A percentile compares a stretch with the other conserved stretches of the same genome.
These are phyloP conservation scores for Penicillium sp. DNA, from an alignment of 2,329 filamentous ascomycete genomes.

Conservation along the genomic window DNA sequence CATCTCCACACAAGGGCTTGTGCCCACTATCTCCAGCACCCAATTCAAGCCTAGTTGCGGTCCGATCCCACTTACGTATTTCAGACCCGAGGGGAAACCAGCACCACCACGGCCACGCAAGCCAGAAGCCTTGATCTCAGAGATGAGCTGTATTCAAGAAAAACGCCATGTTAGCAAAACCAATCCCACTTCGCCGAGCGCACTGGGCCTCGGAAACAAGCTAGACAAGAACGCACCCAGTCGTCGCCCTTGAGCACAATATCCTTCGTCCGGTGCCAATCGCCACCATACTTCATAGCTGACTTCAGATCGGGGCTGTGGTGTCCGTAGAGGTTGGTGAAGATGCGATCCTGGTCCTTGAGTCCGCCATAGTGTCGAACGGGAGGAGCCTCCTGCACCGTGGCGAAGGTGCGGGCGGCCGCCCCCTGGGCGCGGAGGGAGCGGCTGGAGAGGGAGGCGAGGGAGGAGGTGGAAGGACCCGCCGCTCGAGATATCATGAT, in stretches of 20 bases:
- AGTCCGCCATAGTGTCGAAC: conserved; percentile 78
- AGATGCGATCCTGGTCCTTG: conserved; percentile 96
- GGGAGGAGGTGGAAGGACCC: conserved; percentile 45
- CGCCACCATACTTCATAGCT: conserved; percentile 96
- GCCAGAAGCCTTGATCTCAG: conserved; percentile 94
- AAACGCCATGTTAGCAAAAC: conserved; percentile 25
- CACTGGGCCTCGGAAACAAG: conserved; percentile 1
- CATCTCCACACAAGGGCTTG: background rate
- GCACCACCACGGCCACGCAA: conserved; percentile 94
- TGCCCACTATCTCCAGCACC: background rate
- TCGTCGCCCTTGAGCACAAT: conserved; percentile 96
- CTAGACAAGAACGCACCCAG: conserved; percentile 59
- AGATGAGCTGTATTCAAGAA: conserved; percentile 70
- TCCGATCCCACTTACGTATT: conserved; percentile 75
- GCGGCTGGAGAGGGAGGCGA: conserved; percentile 44
- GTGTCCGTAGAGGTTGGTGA: conserved; percentile 96
- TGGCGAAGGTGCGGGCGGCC: conserved; percentile 70
- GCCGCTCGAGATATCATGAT: conserved; percentile 50
- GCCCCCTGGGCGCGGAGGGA: conserved; percentile 43
- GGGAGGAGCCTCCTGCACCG: conserved; percentile 67
- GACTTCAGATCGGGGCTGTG: conserved; percentile 88
- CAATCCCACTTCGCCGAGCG: conserved; percentile 1
- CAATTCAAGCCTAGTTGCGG: background rate
- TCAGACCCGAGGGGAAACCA: conserved; percentile 96
- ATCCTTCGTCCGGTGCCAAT: conserved; percentile 99